Evolutionary conservation across 2,329 filamentous ascomycete species (phyloP).

Genomic region (Cercospora nicotianae): DNA sequence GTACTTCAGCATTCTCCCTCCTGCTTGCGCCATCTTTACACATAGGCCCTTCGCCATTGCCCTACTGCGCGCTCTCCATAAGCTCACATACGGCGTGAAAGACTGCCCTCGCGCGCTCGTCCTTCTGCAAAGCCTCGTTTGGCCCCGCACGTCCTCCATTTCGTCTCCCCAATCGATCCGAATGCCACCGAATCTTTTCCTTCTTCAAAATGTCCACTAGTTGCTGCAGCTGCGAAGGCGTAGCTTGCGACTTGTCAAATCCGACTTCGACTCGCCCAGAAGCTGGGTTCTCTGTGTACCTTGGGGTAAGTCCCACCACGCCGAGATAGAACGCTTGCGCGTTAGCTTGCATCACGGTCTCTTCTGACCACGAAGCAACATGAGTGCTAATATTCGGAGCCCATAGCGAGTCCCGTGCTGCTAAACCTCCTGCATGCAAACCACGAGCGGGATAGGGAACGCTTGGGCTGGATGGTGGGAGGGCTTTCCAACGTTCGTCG

Average conservation of each 20-base stretch:
- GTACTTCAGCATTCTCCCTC: not conserved
- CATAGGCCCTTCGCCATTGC: too few relatives aligned
- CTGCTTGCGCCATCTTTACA: not conserved
- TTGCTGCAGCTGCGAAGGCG: slow-evolving; percentile 28
- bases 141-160: slow-evolving; percentile 24
- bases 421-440: slow-evolving; percentile 30
- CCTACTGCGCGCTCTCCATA: slow-evolving; percentile 28
- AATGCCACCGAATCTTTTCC: slow-evolving; percentile 39
- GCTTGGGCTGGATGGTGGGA: slow-evolving; percentile 29
- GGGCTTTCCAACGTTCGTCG: slow-evolving; percentile 33
- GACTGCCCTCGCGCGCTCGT: slow-evolving; percentile 35
- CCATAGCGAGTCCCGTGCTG: slow-evolving; percentile 31
- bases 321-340: slow-evolving; percentile 37
- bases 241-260: slow-evolving; percentile 29
- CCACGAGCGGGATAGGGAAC: slow-evolving; percentile 37
- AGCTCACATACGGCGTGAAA: slow-evolving; percentile 39
- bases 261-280: slow-evolving; percentile 30
- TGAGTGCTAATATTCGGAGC: slow-evolving; percentile 28
- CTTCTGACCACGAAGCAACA: slow-evolving; percentile 35
- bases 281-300: slow-evolving; percentile 28
- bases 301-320: slow-evolving; percentile 29
- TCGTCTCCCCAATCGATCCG: slow-evolving; percentile 35
- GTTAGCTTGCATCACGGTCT: slow-evolving; percentile 37
- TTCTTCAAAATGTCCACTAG: slow-evolving; percentile 36
- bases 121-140: slow-evolving; percentile 35